Percentiles rank a stretch among this genome's conserved stretches.
phyloP scores from a whole-genome alignment of 2,329 filamentous ascomycete species.

The Cytospora paraplurivora region DNA sequence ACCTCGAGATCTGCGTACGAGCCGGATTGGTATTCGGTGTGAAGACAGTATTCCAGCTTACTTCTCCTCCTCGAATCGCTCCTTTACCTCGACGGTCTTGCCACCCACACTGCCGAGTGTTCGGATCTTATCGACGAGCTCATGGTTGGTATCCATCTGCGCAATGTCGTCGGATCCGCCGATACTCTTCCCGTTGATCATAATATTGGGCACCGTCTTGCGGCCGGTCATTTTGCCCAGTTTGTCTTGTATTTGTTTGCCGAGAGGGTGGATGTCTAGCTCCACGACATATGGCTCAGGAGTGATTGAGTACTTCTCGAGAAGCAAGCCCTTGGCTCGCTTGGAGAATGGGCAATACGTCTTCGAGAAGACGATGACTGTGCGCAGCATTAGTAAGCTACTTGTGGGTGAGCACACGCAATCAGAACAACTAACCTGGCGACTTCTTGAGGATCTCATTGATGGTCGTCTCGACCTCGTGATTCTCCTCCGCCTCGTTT shows the following conservation, averaged over 20 bases:
- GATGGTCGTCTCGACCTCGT: conserved; percentile 70
- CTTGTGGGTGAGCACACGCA: conserved; percentile 19
- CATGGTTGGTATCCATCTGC: conserved; percentile 66
- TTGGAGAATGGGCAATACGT: conserved; percentile 86
- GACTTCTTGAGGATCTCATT: conserved; percentile 80
- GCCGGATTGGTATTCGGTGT: neutral
- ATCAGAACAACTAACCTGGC: conserved; percentile 64
- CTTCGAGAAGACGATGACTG: conserved; percentile 96
- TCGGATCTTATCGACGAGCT: conserved; percentile 71
- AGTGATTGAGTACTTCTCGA: conserved; percentile 80
- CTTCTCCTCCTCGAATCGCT: conserved; percentile 39
- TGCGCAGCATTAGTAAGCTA: conserved; percentile 24
- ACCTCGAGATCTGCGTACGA: neutral
- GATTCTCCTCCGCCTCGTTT: conserved; percentile 58
- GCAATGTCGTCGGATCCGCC: conserved; percentile 88
- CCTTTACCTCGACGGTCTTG: conserved; percentile 60
- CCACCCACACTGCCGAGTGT: conserved; percentile 61
- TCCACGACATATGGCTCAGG: conserved; percentile 88
- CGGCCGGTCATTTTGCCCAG: conserved; percentile 76
- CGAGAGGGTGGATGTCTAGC: conserved; percentile 79
- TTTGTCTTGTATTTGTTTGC: conserved; percentile 69
- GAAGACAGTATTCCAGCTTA: neutral
- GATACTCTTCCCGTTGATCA: conserved; percentile 85
- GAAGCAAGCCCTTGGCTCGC: conserved; percentile 80
- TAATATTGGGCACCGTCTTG: conserved; percentile 86